A percentile compares a stretch with the other conserved stretches of the same genome.
Evolutionary conservation across 192 early-diverging fungal genomes (phyloP).

Genomic region (Phycomyces nitens): DNA sequence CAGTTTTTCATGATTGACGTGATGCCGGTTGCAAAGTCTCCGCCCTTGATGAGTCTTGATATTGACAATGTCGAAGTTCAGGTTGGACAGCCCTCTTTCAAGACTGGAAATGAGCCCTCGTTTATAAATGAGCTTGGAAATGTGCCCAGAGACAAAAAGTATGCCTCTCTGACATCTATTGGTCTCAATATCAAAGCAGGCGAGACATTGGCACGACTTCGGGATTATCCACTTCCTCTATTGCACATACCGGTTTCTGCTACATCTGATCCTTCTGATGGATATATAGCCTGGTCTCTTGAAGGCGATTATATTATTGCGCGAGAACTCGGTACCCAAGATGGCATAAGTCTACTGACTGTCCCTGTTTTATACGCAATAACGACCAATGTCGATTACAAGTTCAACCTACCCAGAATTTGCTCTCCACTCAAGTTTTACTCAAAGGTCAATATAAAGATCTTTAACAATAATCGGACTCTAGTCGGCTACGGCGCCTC

Average conservation of each 20-base stretch:
- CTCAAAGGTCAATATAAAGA: slow-evolving; percentile 22
- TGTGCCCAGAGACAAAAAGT: slow-evolving; percentile 31
- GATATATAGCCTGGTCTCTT: slow-evolving; percentile 18
- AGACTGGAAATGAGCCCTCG: slow-evolving; percentile 7
- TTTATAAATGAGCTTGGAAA: slow-evolving; percentile 34
- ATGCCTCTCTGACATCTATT: slow-evolving; percentile 34
- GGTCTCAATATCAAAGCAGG: slow-evolving; percentile 24
- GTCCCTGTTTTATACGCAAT: slow-evolving; percentile 9
- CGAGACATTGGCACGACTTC: slow-evolving; percentile 26
- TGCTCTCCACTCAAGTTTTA: slow-evolving; percentile 37
- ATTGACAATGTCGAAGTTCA: slow-evolving; percentile 9
- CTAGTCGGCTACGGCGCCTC: slow-evolving; percentile 4
- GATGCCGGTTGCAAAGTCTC: slow-evolving; percentile 6
- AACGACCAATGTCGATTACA: slow-evolving; percentile 6
- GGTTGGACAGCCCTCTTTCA: slow-evolving; percentile 13
- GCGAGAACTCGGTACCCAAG: slow-evolving; percentile 28
- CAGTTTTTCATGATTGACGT: background rate
- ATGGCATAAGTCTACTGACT: slow-evolving; percentile 10
- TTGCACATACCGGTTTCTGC: slow-evolving; percentile 21
- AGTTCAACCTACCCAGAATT: slow-evolving; percentile 12
- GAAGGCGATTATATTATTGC: slow-evolving; percentile 35
- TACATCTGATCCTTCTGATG: background rate
- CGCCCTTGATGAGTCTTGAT: slow-evolving; percentile 21
- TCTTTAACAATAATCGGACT: slow-evolving; percentile 15
- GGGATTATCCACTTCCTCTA: slow-evolving; percentile 40